phyloP scores from a whole-genome alignment of 148 eudicot genomes.

The Cornus controversa region DNA sequence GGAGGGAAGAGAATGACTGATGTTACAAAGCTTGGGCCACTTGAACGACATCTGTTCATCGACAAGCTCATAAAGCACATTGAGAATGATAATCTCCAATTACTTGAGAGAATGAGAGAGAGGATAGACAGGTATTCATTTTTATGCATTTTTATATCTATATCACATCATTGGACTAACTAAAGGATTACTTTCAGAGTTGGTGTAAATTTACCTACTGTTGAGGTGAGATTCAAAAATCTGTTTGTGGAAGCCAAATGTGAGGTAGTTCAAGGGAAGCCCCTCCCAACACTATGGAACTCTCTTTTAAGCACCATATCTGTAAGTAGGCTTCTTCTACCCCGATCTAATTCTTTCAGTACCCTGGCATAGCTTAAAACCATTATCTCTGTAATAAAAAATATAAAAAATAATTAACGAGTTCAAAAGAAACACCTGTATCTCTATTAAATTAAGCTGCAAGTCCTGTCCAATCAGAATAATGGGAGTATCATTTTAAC shows the following conservation, averaged over 20 bases:
- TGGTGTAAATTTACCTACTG: conserved; percentile 55
- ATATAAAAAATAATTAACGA: not conserved
- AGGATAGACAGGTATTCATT: conserved; percentile 27
- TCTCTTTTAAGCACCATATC: conserved; percentile 34
- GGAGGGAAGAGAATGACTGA: conserved; percentile 21
- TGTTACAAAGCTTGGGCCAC: conserved; percentile 23
- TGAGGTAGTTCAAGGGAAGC: conserved; percentile 65
- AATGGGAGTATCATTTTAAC: conserved; percentile 13
- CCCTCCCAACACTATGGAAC: conserved; percentile 73
- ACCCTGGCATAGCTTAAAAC: not conserved
- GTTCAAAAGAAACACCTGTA: not conserved
- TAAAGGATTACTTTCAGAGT: conserved; percentile 30
- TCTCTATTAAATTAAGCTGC: not conserved
- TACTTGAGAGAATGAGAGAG: conserved; percentile 18
- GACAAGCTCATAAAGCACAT: conserved; percentile 27
- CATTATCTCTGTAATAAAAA: not conserved
- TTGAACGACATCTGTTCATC: conserved; percentile 21
- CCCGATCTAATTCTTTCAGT: not conserved
- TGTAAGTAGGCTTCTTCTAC: conserved; percentile 29
- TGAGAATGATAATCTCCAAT: conserved; percentile 17
- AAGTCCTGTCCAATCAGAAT: not conserved
- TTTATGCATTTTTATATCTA: no score
- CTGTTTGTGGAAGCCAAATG: conserved; percentile 48
- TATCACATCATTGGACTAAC: not conserved
- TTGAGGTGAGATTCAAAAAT: conserved; percentile 51